Base-by-base conservation (phyloP, 495 filamentous ascomycete genomes). In the Penicillium turbatum region DNA sequence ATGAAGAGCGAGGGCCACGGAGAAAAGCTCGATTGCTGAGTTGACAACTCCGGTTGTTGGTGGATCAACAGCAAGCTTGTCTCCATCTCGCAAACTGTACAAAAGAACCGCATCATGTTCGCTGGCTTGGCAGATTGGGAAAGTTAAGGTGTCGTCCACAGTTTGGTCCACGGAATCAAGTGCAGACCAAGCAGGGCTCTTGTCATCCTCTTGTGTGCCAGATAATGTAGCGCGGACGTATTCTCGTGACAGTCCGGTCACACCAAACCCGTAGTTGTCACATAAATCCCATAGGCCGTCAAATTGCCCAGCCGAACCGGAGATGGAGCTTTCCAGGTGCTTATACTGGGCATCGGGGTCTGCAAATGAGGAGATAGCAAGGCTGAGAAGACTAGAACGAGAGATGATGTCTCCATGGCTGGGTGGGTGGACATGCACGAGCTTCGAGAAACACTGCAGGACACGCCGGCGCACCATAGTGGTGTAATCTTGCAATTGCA, bases 391-490 rank as follows among this genome's bases (percentile, higher is more conserved):
- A 56, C 93, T 97, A 0, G 95, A 92, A 59, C 97, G 93, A 10
- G 95, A 72, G 2, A 96, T 81, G 1, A 88, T 83, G 61, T 97
- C 95, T 34, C 82, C 86, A 43, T 89, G 88, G 13, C 84, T 88
- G 16, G 82, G 77, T 21, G 89, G 87, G 63, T 89, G 93, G 32
- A 91, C 82, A 62, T 87, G 89, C 8, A 99, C 84, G 27, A 99
- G 77, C 68, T 90, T 95, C 2, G 85, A 85, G 63, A 96, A 97
- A 62, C 91, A 97, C 72, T 99, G 92, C 11, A 97, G 76, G 5
- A 99, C 91, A 59, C 93, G 84, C 40, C 93, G 80, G 37, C 92
- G 86, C 8, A 95, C 90, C 95, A 97, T 96, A 34, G 90, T 84
- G 41, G 89, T 89, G 54, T 92, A 81, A 61, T 99, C 95, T 50